Evolutionary conservation across 2,329 filamentous ascomycete species (phyloP).

Genomic region (Aspergillus pseudonomiae): DNA sequence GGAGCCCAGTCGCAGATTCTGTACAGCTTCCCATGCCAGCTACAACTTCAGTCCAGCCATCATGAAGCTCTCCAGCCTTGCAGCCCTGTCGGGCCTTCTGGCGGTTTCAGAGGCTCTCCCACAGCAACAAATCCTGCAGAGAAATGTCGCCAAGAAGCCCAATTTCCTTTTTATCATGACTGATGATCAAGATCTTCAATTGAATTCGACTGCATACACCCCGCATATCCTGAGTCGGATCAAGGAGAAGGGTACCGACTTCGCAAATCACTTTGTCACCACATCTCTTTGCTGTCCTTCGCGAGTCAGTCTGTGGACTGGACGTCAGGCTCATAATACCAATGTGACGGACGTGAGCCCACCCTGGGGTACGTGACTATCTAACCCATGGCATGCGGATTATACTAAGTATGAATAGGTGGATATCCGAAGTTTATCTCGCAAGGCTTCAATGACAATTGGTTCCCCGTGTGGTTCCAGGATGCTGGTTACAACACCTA

Average conservation of each 20-base stretch:
- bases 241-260: conserved; percentile 61
- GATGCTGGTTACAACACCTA: conserved; percentile 56
- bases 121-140: conserved; percentile 19
- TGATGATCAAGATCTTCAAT: conserved; percentile 67
- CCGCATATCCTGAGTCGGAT: conserved; percentile 61
- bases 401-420: conserved; percentile 20
- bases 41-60: neutral
- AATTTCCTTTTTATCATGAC: conserved; percentile 71
- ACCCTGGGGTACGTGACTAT: conserved; percentile 51
- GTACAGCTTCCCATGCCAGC: neutral
- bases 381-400: neutral
- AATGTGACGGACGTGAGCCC: conserved; percentile 65
- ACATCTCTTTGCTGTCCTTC: conserved; percentile 70
- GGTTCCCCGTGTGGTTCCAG: conserved; percentile 57
- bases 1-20: neutral
- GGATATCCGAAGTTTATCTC: conserved; percentile 56
- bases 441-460: conserved; percentile 54
- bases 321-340: conserved; percentile 69
- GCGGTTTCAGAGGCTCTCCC: conserved; percentile 17
- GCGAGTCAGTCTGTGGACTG: conserved; percentile 66
- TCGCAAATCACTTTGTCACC: conserved; percentile 66
- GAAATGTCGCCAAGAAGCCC: conserved; percentile 28
- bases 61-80: conserved; percentile 24
- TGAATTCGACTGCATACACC: conserved; percentile 65
- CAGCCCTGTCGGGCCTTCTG: conserved; percentile 19